Evolutionary conservation across 352 stramenopile genomes (phyloP).

Genomic region (Phytopythium ostracodes): DNA sequence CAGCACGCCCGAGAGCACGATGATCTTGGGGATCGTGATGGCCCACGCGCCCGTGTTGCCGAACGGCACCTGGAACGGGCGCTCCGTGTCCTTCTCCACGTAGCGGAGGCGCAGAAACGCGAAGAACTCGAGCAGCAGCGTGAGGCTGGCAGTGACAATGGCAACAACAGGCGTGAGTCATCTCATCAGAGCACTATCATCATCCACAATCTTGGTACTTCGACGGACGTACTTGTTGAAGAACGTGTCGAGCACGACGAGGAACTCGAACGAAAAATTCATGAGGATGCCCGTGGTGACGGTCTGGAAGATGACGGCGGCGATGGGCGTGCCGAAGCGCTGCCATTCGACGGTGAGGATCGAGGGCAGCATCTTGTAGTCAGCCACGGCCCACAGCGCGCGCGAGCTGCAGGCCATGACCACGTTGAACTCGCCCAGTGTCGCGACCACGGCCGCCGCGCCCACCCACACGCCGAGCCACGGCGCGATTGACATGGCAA

Average conservation of each 20-base stretch:
- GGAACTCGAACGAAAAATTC: constrained; percentile 81
- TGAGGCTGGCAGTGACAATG: constrained; percentile 30
- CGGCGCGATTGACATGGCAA: constrained; percentile 64
- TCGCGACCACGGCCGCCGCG: constrained; percentile 68
- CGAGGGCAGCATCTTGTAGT: constrained; percentile 83
- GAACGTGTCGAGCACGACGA: constrained; percentile 82
- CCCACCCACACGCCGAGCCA: constrained; percentile 84
- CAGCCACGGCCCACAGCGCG: constrained; percentile 72
- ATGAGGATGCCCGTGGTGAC: constrained; percentile 74
- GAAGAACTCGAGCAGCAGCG: constrained; percentile 80
- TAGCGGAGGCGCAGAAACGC: constrained; percentile 84
- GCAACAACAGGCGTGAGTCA: background rate
- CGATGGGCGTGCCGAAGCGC: constrained; percentile 75
- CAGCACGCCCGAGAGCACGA: constrained; percentile 70
- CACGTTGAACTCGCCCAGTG: constrained; percentile 83
- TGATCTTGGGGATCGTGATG: constrained; percentile 79
- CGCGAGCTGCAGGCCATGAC: constrained; percentile 84
- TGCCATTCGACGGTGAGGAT: constrained; percentile 60
- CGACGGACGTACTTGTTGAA: constrained; percentile 81
- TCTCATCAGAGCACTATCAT: too few species aligned
- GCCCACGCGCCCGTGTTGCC: constrained; percentile 64
- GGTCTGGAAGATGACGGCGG: constrained; percentile 72
- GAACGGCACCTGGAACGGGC: constrained; percentile 73
- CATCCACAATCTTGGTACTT: background rate
- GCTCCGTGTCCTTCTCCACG: constrained; percentile 64